Percentiles rank a stretch among this genome's conserved stretches.
Conservation (phyloP, 2,329 filamentous ascomycete genomes). For the Xylaria sp. region DNA sequence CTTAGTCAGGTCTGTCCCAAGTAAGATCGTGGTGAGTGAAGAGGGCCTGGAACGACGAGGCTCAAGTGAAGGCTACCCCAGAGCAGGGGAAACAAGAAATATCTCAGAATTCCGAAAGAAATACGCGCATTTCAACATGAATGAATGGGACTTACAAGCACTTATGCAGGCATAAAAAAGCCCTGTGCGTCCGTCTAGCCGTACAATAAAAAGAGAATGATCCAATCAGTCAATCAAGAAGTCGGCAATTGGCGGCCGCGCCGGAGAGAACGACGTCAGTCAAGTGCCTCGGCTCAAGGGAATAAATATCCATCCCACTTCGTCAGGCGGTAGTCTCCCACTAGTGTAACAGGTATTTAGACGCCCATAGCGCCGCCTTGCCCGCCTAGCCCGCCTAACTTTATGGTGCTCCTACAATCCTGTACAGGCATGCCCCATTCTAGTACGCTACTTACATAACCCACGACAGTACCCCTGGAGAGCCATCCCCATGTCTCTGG, state of each 20-base stretch:
- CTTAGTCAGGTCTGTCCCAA: not conserved
- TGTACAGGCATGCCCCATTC: not conserved
- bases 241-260: conserved; percentile 36
- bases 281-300: conserved; percentile 33
- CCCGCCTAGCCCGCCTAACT: too few relatives aligned
- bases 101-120: not conserved
- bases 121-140: not conserved
- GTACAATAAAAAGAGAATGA: not conserved
- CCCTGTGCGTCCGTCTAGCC: not conserved
- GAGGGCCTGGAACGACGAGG: too few relatives aligned
- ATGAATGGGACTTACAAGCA: not conserved
- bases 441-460: not conserved
- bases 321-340: not conserved
- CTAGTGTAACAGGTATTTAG: not conserved
- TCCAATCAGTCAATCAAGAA: not conserved
- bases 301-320: not conserved
- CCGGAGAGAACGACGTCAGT: conserved; percentile 28
- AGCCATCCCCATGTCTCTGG: not conserved
- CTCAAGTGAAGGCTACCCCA: too few relatives aligned
- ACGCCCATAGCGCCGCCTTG: too few relatives aligned
- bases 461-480: not conserved
- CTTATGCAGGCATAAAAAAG: not conserved
- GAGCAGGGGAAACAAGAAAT: too few relatives aligned
- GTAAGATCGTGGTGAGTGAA: too few relatives aligned
- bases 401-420: too few relatives aligned